Evolutionary conservation across 2,329 filamentous ascomycete genomes (phyloP).

Genomic region (Cryoendolithus antarcticus): DNA sequence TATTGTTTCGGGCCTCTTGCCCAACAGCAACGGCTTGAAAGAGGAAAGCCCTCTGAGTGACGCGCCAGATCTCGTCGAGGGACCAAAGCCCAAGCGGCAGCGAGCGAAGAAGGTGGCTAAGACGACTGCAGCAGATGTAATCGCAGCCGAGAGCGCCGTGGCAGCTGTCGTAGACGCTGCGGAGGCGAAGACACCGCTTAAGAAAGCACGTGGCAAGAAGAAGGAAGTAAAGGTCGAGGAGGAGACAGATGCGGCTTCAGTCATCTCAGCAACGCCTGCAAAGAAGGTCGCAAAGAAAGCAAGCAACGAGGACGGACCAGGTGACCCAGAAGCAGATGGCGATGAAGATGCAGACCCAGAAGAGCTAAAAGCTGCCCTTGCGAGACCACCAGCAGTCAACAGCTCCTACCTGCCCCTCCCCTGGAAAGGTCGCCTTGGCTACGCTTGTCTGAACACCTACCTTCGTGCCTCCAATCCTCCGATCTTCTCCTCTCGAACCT

Average conservation of each 20-base stretch:
- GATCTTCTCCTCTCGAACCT: slow-evolving; percentile 83
- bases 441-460: slow-evolving; percentile 90
- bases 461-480: slow-evolving; percentile 68
- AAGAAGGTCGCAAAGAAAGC: slow-evolving; percentile 14
- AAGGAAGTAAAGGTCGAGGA: slow-evolving; percentile 7
- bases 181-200: slow-evolving; percentile 6
- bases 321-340: slow-evolving; percentile 41
- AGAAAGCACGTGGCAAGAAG: slow-evolving; percentile 6
- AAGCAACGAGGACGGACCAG: slow-evolving; percentile 9
- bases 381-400: slow-evolving; percentile 64
- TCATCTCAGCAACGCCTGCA: slow-evolving; percentile 4
- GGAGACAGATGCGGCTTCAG: slow-evolving; percentile 6
- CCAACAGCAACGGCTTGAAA: slow-evolving; percentile 9
- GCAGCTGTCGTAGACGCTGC: slow-evolving; percentile 6
- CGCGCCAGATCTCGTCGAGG: slow-evolving; percentile 21
- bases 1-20: slow-evolving; percentile 16
- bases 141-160: slow-evolving; percentile 9
- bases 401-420: slow-evolving; percentile 74
- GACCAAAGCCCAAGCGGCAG: slow-evolving; percentile 14
- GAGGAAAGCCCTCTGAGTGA: slow-evolving; percentile 25
- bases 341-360: slow-evolving; percentile 41
- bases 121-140: slow-evolving; percentile 9
- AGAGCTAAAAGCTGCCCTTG: slow-evolving; percentile 46
- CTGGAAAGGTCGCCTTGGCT: slow-evolving; percentile 81
- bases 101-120: slow-evolving; percentile 10